phyloP scores from a whole-genome alignment of 2,329 filamentous ascomycete species.

The Didymella pinodella region DNA sequence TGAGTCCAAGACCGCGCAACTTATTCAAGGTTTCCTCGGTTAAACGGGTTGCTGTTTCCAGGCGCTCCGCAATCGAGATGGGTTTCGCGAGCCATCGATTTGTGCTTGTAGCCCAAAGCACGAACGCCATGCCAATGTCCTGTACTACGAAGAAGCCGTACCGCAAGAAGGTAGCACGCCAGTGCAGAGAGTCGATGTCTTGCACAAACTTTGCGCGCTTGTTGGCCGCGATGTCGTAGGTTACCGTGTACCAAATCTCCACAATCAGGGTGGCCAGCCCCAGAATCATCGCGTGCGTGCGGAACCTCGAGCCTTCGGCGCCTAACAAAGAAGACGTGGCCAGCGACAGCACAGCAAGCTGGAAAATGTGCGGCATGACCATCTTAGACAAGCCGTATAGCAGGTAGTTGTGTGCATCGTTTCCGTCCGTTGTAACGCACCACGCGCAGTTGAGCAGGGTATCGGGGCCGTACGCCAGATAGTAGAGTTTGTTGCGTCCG shows the following conservation, averaged over 20 bases:
- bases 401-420: constrained; percentile 74
- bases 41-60: constrained; percentile 66
- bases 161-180: constrained; percentile 71
- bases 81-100: constrained; percentile 76
- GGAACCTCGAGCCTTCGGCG: constrained; percentile 71
- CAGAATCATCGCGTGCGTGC: constrained; percentile 71
- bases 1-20: constrained; percentile 74
- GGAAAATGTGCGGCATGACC: constrained; percentile 78
- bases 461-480: constrained; percentile 81
- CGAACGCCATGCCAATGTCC: constrained; percentile 68
- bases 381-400: constrained; percentile 81
- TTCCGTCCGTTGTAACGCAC: constrained; percentile 67
- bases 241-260: constrained; percentile 71
- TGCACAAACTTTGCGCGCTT: constrained; percentile 64
- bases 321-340: constrained; percentile 77
- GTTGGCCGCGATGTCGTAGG: constrained; percentile 73
- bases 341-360: constrained; percentile 75
- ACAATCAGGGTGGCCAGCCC: constrained; percentile 65
- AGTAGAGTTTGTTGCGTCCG: constrained; percentile 77
- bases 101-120: constrained; percentile 80
- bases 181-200: constrained; percentile 76
- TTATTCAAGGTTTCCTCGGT: constrained; percentile 70
- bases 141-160: constrained; percentile 69
- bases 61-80: constrained; percentile 68
- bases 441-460: constrained; percentile 81